These are phyloP conservation scores for Pythium insidiosum DNA, from an alignment of 352 stramenopile species.

Conservation along the genomic window DNA sequence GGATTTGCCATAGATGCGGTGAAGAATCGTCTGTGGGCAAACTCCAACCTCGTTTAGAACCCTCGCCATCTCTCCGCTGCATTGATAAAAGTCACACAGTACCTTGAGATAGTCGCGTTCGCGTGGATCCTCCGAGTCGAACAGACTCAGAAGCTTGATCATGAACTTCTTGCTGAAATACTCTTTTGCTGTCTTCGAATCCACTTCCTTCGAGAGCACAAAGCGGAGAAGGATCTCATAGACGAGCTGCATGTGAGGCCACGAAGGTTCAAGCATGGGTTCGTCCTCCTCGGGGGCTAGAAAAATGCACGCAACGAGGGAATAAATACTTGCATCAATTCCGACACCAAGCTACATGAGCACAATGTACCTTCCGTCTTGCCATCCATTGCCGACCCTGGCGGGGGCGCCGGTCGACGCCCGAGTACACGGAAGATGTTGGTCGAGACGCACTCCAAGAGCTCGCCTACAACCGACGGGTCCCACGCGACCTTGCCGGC, in stretches of 20 bases:
- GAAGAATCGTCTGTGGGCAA: slow-evolving; percentile 94
- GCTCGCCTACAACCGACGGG: slow-evolving; percentile 33
- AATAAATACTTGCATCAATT: too few species aligned
- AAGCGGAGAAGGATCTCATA: slow-evolving; percentile 99
- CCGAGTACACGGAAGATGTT: slow-evolving; percentile 90
- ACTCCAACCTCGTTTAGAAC: too few species aligned
- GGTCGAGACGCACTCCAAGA: slow-evolving; percentile 60
- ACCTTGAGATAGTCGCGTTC: slow-evolving; percentile 98
- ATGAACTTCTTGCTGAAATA: slow-evolving; percentile 98
- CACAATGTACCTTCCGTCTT: slow-evolving; percentile 48
- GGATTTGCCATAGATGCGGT: slow-evolving; percentile 99
- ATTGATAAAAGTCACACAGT: too few species aligned
- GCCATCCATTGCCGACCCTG: slow-evolving; percentile 41
- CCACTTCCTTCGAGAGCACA: slow-evolving; percentile 96
- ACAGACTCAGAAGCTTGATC: slow-evolving; percentile 92
- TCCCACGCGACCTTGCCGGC: slow-evolving; percentile 60
- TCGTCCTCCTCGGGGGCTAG: slow-evolving; percentile 91
- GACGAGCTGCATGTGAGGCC: slow-evolving; percentile 96
- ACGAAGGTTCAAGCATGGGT: too few species aligned
- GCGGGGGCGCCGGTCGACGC: slow-evolving; percentile 61
- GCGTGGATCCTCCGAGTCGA: slow-evolving; percentile 94
- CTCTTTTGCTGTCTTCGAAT: slow-evolving; percentile 96
- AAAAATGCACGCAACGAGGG: too few species aligned
- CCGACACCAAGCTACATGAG: too few species aligned
- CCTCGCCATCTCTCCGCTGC: too few species aligned